Percentiles rank a stretch among this genome's conserved stretches.
Conservation (phyloP, 2,329 filamentous ascomycete species). For the Phyllosticta paracitricarpa region DNA sequence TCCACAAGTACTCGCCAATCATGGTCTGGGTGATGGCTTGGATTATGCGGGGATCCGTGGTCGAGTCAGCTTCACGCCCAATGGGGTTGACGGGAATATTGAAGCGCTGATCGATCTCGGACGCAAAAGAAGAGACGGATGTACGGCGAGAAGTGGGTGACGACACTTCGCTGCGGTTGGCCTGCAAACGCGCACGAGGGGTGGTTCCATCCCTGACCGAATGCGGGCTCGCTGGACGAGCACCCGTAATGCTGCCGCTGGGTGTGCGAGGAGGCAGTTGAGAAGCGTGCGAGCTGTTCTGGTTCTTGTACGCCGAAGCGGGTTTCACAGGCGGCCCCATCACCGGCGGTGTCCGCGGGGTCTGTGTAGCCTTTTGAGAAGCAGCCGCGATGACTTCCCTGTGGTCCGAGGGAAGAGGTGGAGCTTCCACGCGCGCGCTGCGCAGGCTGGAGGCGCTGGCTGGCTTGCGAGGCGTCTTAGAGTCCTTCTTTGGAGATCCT, state of each 20-base stretch:
- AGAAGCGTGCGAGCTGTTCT: conserved; percentile 16
- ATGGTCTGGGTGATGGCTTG: conserved; percentile 98
- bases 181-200: conserved; percentile 39
- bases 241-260: conserved; percentile 29
- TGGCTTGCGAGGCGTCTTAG: conserved; percentile 45
- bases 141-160: conserved; percentile 57
- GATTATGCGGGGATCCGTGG: conserved; percentile 94
- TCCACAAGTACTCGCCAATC: conserved; percentile 99
- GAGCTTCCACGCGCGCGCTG: conserved; percentile 42
- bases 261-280: conserved; percentile 29
- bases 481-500: conserved; percentile 16
- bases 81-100: conserved; percentile 48
- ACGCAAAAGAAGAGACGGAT: conserved; percentile 90
- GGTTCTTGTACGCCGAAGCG: conserved; percentile 57
- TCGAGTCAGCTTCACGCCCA: conserved; percentile 16
- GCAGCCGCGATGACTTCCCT: conserved; percentile 76
- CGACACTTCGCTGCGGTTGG: conserved; percentile 36
- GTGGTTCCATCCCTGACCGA: conserved; percentile 42
- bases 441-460: conserved; percentile 62
- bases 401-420: conserved; percentile 74
- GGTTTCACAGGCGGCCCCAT: conserved; percentile 85
- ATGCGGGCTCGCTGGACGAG: conserved; percentile 34
- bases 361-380: conserved; percentile 30
- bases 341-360: conserved; percentile 21
- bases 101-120: conserved; percentile 86